Conservation (phyloP, 1,284 basidiomycete species). For the Rhodotorula sp. region DNA sequence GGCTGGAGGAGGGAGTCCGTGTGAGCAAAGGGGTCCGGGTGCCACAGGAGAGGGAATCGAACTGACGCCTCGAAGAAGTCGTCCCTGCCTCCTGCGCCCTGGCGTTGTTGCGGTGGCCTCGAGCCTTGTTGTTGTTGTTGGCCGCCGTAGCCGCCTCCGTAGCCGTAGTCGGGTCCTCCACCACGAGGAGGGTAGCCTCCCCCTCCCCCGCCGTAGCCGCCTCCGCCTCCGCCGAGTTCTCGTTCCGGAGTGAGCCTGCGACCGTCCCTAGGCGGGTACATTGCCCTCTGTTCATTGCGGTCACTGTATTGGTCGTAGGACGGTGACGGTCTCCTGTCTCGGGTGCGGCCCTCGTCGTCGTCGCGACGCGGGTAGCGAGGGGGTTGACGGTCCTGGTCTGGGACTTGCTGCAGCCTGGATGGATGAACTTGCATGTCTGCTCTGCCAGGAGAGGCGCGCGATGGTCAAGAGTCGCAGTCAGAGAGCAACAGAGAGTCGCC, state of each 20-base stretch:
- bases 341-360: neutral
- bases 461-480: neutral
- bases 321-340: slow-evolving; percentile 29
- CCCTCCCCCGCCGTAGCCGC: slow-evolving; percentile 1
- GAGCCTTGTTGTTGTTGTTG: neutral
- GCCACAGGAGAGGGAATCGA: neutral
- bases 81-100: slow-evolving; percentile 21
- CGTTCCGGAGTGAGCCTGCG: slow-evolving; percentile 33
- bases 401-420: slow-evolving; percentile 3
- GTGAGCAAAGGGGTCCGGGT: fast-evolving
- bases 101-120: neutral
- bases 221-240: slow-evolving; percentile 15
- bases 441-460: neutral
- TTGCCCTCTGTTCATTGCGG: slow-evolving; percentile 7
- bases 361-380: neutral
- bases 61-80: slow-evolving; percentile 43
- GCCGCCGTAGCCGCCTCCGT: neutral
- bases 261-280: slow-evolving; percentile 2
- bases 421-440: slow-evolving; percentile 17
- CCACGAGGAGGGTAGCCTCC: neutral
- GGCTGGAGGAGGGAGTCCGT: slow-evolving; percentile 55
- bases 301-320: slow-evolving; percentile 28
- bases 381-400: neutral
- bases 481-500: too few relatives aligned
- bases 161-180: neutral